Conservation (phyloP, 1,284 basidiomycete genomes). For the Cryptococcus sp. region DNA sequence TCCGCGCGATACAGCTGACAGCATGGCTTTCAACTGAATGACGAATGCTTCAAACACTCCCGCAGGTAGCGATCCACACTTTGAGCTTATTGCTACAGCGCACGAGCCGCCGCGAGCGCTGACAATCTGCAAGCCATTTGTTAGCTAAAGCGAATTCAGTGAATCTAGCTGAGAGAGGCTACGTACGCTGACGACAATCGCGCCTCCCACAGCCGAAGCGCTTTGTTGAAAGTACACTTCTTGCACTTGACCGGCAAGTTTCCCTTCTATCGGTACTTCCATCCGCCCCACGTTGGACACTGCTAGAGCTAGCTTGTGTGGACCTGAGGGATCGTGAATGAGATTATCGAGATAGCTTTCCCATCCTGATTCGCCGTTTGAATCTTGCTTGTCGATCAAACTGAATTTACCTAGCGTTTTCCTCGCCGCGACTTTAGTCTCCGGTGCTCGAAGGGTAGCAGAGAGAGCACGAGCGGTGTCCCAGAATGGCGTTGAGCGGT, state of each 20-base stretch:
- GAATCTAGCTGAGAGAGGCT: background rate
- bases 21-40: slow-evolving; percentile 2
- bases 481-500: slow-evolving; percentile 3
- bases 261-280: slow-evolving; percentile 6
- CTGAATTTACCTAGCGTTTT: slow-evolving; percentile 5
- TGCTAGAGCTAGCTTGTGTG: slow-evolving; percentile 9
- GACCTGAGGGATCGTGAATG: slow-evolving; percentile 5
- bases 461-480: slow-evolving; percentile 1
- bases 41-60: slow-evolving; percentile 8
- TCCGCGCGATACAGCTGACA: slow-evolving; percentile 7
- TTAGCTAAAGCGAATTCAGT: background rate
- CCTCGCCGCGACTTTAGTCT: slow-evolving; percentile 5
- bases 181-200: slow-evolving; percentile 13
- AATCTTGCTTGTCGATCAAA: background rate
- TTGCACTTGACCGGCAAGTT: slow-evolving; percentile 8
- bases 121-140: slow-evolving; percentile 2
- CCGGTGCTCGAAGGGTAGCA: background rate
- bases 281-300: slow-evolving; percentile 12
- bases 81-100: slow-evolving; percentile 4
- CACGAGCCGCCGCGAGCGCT: slow-evolving; percentile 8
- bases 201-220: slow-evolving; percentile 10
- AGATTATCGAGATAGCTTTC: slow-evolving; percentile 4
- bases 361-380: slow-evolving; percentile 4
- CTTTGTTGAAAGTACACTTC: slow-evolving; percentile 11
- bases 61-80: slow-evolving; percentile 5